Evolutionary conservation across 306 rosid genomes (phyloP), one percentile per base, ranked within the genome.

Genomic region (Cicer yamashitae): DNA sequence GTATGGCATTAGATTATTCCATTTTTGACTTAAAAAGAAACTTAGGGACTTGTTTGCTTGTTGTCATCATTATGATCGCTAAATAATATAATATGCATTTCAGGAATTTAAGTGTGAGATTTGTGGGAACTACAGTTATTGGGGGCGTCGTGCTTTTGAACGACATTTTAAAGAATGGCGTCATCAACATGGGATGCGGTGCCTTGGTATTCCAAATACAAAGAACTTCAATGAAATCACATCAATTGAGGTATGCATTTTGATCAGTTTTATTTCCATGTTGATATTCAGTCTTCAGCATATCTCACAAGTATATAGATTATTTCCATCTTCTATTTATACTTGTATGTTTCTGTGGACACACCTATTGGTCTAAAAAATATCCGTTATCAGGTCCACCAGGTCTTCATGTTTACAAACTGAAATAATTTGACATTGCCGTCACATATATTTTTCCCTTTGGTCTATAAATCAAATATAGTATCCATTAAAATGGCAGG

Each of bases 151-250:
- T 63, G 98, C 98, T 69, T 94, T 90, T 81, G 98, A 94, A 77
- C 88, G 98, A 39, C 98, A 94, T 82, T 94, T 94, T 82, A 94
- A 91, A 83, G 97, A 94, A 86, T 91, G 98, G 98, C 97, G 98
- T 46, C 98, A 94, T 83, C 98, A 94, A 70, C 98, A 94, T 71
- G 98, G 98, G 51, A 94, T 94, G 98, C 96, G 98, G 45, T 94
- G 98, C 84, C 98, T 94, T 59, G 98, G 98, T 69, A 94, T 94
- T 66, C 98, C 98, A 20, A 94, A 94, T 82, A 94, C 98, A 43
- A 94, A 94, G 86, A 94, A 94, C 81, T 94, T 94, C 83, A 94
- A 94, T 40, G 98, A 94, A 81, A 90, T 94, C 79, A 94, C 96
- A 65, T 94, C 98, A 53, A 94, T 94, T 71, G 98, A 94, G 97